Conservation (phyloP, 2,329 filamentous ascomycete genomes). For the Alternaria alternata region DNA sequence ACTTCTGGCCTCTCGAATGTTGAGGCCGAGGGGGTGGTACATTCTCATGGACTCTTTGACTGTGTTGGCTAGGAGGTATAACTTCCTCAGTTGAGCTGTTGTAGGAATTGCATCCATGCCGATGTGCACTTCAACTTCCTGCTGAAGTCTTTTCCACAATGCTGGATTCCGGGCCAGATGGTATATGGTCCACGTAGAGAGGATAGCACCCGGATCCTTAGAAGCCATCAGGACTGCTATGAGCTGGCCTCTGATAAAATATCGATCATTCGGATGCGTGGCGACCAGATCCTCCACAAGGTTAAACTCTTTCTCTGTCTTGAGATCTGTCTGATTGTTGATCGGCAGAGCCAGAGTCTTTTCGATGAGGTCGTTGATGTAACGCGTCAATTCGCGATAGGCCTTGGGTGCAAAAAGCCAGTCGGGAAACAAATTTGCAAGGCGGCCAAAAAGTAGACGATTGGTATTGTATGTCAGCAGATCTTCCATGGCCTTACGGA, state of each 20-base stretch:
- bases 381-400: constrained; percentile 6
- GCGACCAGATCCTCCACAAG: constrained; percentile 9
- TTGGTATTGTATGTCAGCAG: constrained; percentile 13
- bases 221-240: constrained; percentile 12
- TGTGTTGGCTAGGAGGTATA: constrained; percentile 12
- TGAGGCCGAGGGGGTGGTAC: constrained; percentile 11
- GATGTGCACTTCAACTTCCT: constrained; percentile 9
- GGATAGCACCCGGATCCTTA: constrained; percentile 12
- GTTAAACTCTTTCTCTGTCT: constrained; percentile 8
- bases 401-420: constrained; percentile 8
- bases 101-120: constrained; percentile 8
- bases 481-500: constrained; percentile 13
- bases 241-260: constrained; percentile 9
- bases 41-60: constrained; percentile 14
- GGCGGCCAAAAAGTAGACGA: constrained; percentile 9
- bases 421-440: constrained; percentile 12
- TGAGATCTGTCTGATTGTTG: constrained; percentile 9
- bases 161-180: constrained; percentile 6
- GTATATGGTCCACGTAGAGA: constrained; percentile 11
- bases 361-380: constrained; percentile 6
- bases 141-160: constrained; percentile 1
- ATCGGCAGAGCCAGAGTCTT: constrained; percentile 10
- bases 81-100: constrained; percentile 1
- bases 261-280: constrained; percentile 10
- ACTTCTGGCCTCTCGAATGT: constrained; percentile 8